These are phyloP conservation scores for Davidsoniella eucalypti DNA, from an alignment of 2,329 filamentous ascomycete genomes.

Conservation along the genomic window DNA sequence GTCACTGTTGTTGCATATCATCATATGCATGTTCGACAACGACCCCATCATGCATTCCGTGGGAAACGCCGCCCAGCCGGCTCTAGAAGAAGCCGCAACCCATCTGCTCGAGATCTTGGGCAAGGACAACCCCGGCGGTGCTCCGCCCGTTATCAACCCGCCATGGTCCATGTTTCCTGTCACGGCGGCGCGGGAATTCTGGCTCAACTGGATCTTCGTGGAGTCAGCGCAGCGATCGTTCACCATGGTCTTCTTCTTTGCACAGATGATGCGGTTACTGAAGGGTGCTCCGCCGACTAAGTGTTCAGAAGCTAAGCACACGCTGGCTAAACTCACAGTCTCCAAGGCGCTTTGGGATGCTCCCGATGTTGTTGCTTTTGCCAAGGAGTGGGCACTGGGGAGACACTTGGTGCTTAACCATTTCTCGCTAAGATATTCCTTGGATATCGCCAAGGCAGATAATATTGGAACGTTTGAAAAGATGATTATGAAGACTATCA, in stretches of 20 bases:
- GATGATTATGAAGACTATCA: constrained; percentile 6
- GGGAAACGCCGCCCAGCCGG: constrained; percentile 18
- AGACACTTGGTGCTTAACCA: constrained; percentile 5
- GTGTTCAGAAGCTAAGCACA: constrained; percentile 19
- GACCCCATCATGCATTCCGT: constrained; percentile 21
- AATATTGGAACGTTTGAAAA: constrained; percentile 5
- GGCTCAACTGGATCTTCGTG: constrained; percentile 34
- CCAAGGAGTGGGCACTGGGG: constrained; percentile 11
- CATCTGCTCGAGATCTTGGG: background rate
- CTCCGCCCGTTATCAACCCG: background rate
- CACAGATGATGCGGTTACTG: constrained; percentile 23
- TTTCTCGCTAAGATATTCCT: background rate
- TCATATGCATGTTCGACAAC: constrained; percentile 29
- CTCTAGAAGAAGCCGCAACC: background rate
- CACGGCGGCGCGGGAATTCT: constrained; percentile 27
- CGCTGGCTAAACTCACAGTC: constrained; percentile 23
- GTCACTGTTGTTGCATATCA: constrained; percentile 28
- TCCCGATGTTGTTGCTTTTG: constrained; percentile 21
- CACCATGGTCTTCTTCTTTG: constrained; percentile 30
- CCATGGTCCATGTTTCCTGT: constrained; percentile 19
- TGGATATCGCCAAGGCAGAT: background rate
- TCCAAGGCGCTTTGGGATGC: constrained; percentile 25
- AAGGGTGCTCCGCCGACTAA: constrained; percentile 15
- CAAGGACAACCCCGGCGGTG: background rate
- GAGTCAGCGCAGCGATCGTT: constrained; percentile 37